These are phyloP conservation scores for Tuber umbilicatum DNA, from an alignment of 495 filamentous ascomycete genomes.

Conservation along the genomic window DNA sequence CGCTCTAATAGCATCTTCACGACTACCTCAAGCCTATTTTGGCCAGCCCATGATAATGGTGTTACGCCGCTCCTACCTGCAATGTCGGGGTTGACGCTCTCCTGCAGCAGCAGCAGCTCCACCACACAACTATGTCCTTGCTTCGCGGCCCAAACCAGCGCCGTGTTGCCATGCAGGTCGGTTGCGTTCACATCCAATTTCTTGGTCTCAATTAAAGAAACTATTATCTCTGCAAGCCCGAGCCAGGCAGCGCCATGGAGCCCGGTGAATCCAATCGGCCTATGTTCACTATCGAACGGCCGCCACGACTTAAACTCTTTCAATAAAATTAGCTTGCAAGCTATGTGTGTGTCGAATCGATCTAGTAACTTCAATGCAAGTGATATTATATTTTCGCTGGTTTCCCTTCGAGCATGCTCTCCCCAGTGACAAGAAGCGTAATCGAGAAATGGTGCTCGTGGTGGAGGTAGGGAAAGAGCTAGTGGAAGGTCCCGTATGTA, in stretches of 20 bases:
- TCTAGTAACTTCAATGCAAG: not conserved
- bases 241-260: not conserved
- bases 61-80: too few species aligned
- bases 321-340: not conserved
- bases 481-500: not conserved
- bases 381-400: not conserved
- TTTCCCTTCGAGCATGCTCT: not conserved
- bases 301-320: not conserved
- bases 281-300: not conserved
- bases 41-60: too few species aligned
- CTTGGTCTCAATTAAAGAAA: not conserved
- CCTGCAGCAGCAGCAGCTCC: not conserved
- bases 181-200: not conserved
- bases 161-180: not conserved
- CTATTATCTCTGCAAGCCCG: not conserved
- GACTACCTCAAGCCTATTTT: too few species aligned
- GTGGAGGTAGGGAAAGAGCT: not conserved
- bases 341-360: not conserved
- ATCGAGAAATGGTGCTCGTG: not conserved
- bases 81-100: not conserved
- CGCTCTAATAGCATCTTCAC: too few species aligned
- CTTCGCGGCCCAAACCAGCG: not conserved
- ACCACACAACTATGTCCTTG: not conserved
- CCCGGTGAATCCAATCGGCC: not conserved
- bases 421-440: not conserved